phyloP scores from a whole-genome alignment of 495 filamentous ascomycete species.

The Parathielavia appendiculata region DNA sequence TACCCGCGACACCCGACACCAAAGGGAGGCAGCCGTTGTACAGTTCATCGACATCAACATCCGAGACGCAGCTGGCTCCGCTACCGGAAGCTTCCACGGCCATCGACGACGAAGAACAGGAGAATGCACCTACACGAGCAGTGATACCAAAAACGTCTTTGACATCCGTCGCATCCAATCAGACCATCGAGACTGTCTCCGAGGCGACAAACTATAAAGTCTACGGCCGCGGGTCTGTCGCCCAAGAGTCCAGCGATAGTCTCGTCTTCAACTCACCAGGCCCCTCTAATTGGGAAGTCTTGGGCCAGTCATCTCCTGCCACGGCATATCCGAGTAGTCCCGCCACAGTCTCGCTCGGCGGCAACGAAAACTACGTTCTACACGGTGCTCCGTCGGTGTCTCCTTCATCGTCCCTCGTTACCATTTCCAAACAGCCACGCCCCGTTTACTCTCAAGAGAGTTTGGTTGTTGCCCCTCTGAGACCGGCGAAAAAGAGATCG shows the following conservation, averaged over 20 bases:
- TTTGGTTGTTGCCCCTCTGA: constrained; percentile 47
- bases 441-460: constrained; percentile 53
- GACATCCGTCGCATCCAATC: constrained; percentile 31
- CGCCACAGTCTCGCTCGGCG: constrained; percentile 23
- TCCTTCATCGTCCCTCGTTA: constrained; percentile 32
- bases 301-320: constrained; percentile 38
- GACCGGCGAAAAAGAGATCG: constrained; percentile 40
- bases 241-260: constrained; percentile 35
- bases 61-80: constrained; percentile 37
- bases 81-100: constrained; percentile 34
- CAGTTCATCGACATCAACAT: constrained; percentile 22
- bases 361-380: constrained; percentile 43
- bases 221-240: constrained; percentile 35
- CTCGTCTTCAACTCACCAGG: constrained; percentile 34
- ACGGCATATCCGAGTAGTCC: constrained; percentile 25
- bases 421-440: constrained; percentile 27
- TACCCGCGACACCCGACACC: constrained; percentile 45
- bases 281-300: constrained; percentile 38
- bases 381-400: constrained; percentile 41
- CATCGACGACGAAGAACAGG: constrained; percentile 18
- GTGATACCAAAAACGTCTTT: constrained; percentile 43
- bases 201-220: constrained; percentile 53
- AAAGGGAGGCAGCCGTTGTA: constrained; percentile 38
- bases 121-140: constrained; percentile 23
- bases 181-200: constrained; percentile 42